Conservation (phyloP, 2,329 filamentous ascomycete species). For the Apiospora saccharicola region DNA sequence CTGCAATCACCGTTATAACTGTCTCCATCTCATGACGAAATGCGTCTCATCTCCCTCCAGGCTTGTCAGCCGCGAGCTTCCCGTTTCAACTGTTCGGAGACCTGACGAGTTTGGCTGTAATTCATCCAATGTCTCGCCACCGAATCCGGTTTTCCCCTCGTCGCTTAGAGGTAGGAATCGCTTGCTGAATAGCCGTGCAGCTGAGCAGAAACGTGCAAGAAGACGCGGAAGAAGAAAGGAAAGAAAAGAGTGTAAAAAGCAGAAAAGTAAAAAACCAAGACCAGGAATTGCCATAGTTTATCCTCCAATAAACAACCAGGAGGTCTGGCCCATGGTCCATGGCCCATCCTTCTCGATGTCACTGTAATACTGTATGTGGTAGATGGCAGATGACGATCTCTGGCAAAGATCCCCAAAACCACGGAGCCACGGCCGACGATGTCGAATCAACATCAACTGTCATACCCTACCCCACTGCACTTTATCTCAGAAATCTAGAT, state of each 20-base stretch:
- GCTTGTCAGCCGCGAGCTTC: not conserved
- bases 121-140: conserved; percentile 2
- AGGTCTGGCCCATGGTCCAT: not conserved
- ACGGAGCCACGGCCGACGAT: not conserved
- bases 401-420: not conserved
- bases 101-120: not conserved
- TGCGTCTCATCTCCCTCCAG: conserved; percentile 4
- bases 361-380: not conserved
- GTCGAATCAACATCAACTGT: not conserved
- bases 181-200: not conserved
- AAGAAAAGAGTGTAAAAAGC: not conserved
- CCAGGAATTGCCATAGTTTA: not conserved
- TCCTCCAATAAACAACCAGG: not conserved
- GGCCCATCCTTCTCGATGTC: not conserved
- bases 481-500: conserved; percentile 14
- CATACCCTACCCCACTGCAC: conserved; percentile 9
- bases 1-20: not conserved
- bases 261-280: not conserved
- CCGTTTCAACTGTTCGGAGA: not conserved
- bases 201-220: not conserved
- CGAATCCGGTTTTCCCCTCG: not conserved
- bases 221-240: conserved; percentile 2
- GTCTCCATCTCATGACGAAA: conserved; percentile 10
- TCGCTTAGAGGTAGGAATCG: not conserved
- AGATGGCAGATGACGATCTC: not conserved